A percentile compares a stretch with the other conserved stretches of the same genome.
Evolutionary conservation across 225 moss, liverwort and hornwort species (phyloP).

Genomic region (Takakia lepidozioides): DNA sequence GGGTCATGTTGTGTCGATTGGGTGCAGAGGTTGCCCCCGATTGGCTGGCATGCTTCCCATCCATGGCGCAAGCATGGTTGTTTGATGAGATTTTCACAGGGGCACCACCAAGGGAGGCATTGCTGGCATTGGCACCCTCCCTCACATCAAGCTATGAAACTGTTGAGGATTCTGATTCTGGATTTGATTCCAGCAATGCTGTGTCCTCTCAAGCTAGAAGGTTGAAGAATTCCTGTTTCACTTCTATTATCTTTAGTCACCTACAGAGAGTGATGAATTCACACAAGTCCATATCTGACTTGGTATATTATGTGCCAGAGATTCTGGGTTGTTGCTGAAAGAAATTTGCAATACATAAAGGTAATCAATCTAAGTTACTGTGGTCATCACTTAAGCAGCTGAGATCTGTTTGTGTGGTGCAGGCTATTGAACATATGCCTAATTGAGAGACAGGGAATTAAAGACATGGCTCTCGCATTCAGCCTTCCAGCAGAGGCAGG

Average conservation of each 20-base stretch:
- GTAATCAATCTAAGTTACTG: too few species aligned
- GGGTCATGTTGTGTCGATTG: neutral
- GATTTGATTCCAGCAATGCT: slow-evolving; percentile 33
- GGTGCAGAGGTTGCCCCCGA: slow-evolving; percentile 70
- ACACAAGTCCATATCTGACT: too few species aligned
- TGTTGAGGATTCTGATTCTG: slow-evolving; percentile 31
- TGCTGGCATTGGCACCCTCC: slow-evolving; percentile 50
- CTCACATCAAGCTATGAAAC: slow-evolving; percentile 27
- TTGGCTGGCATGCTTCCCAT: slow-evolving; percentile 88
- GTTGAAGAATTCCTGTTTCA: slow-evolving; percentile 24
- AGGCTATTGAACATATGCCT: slow-evolving; percentile 67
- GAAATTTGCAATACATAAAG: too few species aligned
- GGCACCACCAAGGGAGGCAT: slow-evolving; percentile 45
- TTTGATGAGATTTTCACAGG: slow-evolving; percentile 73
- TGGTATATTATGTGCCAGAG: too few species aligned
- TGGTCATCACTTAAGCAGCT: too few species aligned
- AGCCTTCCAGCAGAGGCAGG: slow-evolving; percentile 23
- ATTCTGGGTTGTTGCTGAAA: too few species aligned
- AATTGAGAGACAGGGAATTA: slow-evolving; percentile 55
- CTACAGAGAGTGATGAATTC: neutral
- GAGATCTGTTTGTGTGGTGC: too few species aligned
- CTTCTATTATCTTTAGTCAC: neutral
- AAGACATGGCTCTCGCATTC: slow-evolving; percentile 49
- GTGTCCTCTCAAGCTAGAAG: slow-evolving; percentile 78
- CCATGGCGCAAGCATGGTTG: slow-evolving; percentile 31